phyloP scores from a whole-genome alignment of 176 grass and related monocot genomes.

The Bothriochloa decipiens region DNA sequence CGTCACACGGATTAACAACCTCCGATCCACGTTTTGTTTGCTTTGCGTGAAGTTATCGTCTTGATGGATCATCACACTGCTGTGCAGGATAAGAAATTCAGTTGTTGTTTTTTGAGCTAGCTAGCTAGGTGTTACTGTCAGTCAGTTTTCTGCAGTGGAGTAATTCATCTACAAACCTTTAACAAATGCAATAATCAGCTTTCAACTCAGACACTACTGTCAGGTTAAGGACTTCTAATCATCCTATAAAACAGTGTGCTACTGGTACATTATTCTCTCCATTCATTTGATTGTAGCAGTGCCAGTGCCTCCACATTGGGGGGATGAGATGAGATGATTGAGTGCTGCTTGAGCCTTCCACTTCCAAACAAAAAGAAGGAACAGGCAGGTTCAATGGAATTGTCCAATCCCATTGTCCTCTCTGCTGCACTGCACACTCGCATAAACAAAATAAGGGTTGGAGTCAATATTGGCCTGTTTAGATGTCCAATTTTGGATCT shows the following conservation, averaged over 20 bases:
- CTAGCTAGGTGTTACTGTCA: not conserved
- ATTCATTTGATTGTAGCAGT: constrained; percentile 42
- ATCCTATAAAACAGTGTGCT: constrained; percentile 31
- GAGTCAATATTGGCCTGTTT: no score
- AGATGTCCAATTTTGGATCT: no score
- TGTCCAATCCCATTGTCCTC: constrained; percentile 57
- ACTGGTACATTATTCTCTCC: constrained; percentile 41
- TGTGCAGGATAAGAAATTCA: constrained; percentile 19
- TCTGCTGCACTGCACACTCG: constrained; percentile 43
- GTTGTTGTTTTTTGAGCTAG: not conserved
- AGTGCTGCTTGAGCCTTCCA: constrained; percentile 41
- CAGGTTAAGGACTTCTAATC: constrained; percentile 12
- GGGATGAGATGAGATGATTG: constrained; percentile 22
- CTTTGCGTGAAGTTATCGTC: not conserved
- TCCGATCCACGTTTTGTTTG: not conserved
- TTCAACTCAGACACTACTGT: not conserved
- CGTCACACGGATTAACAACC: constrained; percentile 10
- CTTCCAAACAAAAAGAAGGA: constrained; percentile 64
- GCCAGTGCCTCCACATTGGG: constrained; percentile 39
- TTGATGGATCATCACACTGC: not conserved
- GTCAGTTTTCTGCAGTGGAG: not conserved
- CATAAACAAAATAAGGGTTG: constrained; percentile 47
- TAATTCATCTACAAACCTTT: not conserved
- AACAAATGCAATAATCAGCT: not conserved
- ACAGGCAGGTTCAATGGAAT: constrained; percentile 56